Conservation (phyloP, 805 yeast species). For the Peterozyma toletana region DNA sequence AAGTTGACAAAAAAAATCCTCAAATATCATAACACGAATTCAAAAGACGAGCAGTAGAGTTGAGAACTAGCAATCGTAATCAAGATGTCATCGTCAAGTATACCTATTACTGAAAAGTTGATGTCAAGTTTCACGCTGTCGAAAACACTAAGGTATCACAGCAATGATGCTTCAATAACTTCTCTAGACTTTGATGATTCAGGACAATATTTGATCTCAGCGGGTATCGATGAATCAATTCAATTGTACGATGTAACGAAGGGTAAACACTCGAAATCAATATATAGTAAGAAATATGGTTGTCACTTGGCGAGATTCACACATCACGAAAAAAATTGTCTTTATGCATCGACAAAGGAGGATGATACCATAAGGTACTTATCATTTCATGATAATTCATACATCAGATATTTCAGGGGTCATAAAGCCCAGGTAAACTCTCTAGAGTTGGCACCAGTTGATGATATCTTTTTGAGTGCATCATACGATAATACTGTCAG, state of each 20-base stretch:
- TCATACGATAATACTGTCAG: constrained; percentile 76
- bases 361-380: constrained; percentile 73
- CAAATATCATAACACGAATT: too few species aligned
- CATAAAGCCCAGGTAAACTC: constrained; percentile 73
- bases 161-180: constrained; percentile 47
- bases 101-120: constrained; percentile 10
- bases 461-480: constrained; percentile 57
- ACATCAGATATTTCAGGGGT: constrained; percentile 79
- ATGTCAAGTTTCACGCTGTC: constrained; percentile 20
- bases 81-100: constrained; percentile 4
- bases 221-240: constrained; percentile 77
- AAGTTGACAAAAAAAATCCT: too few species aligned
- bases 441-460: constrained; percentile 65
- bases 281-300: constrained; percentile 87
- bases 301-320: constrained; percentile 82
- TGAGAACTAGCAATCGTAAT: too few species aligned
- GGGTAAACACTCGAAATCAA: constrained; percentile 63
- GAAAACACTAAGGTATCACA: constrained; percentile 35
- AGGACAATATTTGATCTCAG: constrained; percentile 68
- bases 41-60: too few species aligned
- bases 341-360: constrained; percentile 74
- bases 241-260: constrained; percentile 71
- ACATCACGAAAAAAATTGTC: constrained; percentile 59
- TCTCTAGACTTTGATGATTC: constrained; percentile 75
- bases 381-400: constrained; percentile 70